Conservation (phyloP, 108 stramenopile genomes). For the Nitzschia putrida region DNA sequence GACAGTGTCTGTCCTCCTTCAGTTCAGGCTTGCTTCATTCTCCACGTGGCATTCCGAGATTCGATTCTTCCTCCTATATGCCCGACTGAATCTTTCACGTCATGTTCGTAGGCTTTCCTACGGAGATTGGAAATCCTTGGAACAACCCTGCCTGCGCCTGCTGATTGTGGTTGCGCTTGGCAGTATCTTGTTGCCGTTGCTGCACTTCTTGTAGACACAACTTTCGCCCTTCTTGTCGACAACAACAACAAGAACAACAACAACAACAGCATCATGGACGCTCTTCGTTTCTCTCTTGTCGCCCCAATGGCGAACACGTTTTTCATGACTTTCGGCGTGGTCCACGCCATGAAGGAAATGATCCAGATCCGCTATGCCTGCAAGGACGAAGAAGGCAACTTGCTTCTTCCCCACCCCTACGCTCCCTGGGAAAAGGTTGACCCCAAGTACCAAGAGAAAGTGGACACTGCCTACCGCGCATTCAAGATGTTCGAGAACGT, state of each 20-base stretch:
- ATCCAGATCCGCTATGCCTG: slow-evolving; percentile 16
- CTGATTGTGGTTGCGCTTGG: too few species aligned
- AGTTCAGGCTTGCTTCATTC: background rate
- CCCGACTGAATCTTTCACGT: too few species aligned
- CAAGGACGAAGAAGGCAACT: slow-evolving; percentile 31
- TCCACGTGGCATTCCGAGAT: too few species aligned
- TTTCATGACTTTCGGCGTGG: slow-evolving; percentile 12
- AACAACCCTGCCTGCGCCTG: too few species aligned
- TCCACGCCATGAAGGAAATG: slow-evolving; percentile 18
- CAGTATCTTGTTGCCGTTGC: too few species aligned
- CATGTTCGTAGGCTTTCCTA: too few species aligned
- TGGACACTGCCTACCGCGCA: slow-evolving; percentile 14
- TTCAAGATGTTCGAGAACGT: slow-evolving; percentile 28
- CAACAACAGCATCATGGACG: slow-evolving; percentile 19
- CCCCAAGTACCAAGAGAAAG: slow-evolving; percentile 27
- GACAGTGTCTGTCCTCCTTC: background rate
- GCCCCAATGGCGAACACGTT: slow-evolving; percentile 12
- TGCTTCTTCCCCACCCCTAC: slow-evolving; percentile 22
- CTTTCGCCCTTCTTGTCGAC: background rate
- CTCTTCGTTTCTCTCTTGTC: slow-evolving; percentile 22
- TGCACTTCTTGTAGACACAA: background rate
- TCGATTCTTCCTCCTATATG: background rate
- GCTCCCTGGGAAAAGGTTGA: slow-evolving; percentile 20
- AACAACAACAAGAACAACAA: slow-evolving; percentile 3
- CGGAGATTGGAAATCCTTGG: too few species aligned